A percentile compares a stretch with the other conserved stretches of the same genome.
Conservation (phyloP, 1,139 yeast genomes). For the Scheffersomyces lignicola region DNA sequence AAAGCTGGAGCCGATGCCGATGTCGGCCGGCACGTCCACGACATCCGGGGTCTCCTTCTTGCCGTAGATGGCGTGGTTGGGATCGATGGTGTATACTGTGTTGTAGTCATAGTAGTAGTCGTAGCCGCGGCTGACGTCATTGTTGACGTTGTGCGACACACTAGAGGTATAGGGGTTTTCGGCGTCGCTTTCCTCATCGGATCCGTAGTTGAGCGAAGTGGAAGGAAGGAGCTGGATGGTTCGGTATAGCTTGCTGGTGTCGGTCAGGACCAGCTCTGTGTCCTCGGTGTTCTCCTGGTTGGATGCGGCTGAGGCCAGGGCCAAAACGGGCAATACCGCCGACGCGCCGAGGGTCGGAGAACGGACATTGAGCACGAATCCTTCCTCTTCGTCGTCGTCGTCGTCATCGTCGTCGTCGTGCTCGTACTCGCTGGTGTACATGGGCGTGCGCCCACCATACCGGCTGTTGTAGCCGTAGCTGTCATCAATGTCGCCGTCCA, state of each 20-base stretch:
- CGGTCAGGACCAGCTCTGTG: conserved; percentile 28
- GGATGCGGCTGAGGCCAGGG: conserved; percentile 6
- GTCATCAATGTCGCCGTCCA: conserved; percentile 18
- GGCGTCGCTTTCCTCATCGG: conserved; percentile 69
- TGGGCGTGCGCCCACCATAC: conserved; percentile 13
- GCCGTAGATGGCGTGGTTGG: conserved; percentile 46
- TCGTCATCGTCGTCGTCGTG: conserved; percentile 42
- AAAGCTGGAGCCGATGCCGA: conserved; percentile 41
- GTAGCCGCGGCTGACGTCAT: conserved; percentile 65
- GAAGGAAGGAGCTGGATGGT: conserved; percentile 80
- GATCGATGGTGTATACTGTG: conserved; percentile 69
- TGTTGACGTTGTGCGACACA: conserved; percentile 72
- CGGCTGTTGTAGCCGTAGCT: no score
- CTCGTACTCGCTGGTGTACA: conserved; percentile 24
- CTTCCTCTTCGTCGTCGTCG: conserved; percentile 65
- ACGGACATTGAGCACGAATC: conserved; percentile 61
- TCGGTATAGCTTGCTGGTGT: conserved; percentile 31
- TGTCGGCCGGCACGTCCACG: conserved; percentile 47
- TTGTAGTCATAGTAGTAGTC: conserved; percentile 88
- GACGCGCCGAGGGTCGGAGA: conserved; percentile 39
- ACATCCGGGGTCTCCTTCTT: conserved; percentile 34
- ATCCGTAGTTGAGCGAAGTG: conserved; percentile 75
- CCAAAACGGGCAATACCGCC: conserved; percentile 15
- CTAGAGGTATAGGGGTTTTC: conserved; percentile 58
- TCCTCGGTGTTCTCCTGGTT: conserved; percentile 22